Evolutionary conservation across 306 rosid species (phyloP), one percentile per base, ranked within the genome.

Genomic region (Prunus kanzakura): DNA sequence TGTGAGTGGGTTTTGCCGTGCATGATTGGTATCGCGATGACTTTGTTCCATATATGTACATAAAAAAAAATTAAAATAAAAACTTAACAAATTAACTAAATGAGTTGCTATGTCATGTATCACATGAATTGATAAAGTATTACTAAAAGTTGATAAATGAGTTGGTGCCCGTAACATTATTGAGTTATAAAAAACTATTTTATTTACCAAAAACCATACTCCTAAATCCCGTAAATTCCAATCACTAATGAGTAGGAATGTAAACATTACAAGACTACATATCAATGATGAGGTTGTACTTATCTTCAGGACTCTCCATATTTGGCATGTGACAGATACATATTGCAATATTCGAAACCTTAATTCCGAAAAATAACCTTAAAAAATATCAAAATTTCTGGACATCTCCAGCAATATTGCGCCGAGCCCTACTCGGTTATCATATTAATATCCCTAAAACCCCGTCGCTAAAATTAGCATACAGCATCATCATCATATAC

Each of bases 401-500:
- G 23, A 11, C n/a, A 46, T 29, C 51, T 22, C 61, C 51, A n/a
- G 61, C 29, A 20, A 56, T 10, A 38, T 19, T 16, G 50, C 11
- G 56, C 54, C 38, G n/a, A 50, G 35, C 52, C 58, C 2, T 11
- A 62, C 81, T 58, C 69, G 32, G 78, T 55, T 52, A 38, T 58
- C 60, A 67, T 29, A 46, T 64, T 38, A 60, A 60, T 58, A 67
- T 77, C 75, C 82, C 72, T 32, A 52, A 52, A 63, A 68, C 76
- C 60, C 47, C 58, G 79, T 72, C 69, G 56, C 38, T 27, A 25
- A 23, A 61, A 51, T 7, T 55, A 61, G 65, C 38, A 61, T 71
- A 16, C 3, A 3, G 19, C 19, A 64, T 22, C 29, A 3, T 30
- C n/a, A 55, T 52, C 66, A 23, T 51, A 30, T 29, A 61, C 38